Conservation (phyloP, 805 yeast species). For the Yarrowia sp. region DNA sequence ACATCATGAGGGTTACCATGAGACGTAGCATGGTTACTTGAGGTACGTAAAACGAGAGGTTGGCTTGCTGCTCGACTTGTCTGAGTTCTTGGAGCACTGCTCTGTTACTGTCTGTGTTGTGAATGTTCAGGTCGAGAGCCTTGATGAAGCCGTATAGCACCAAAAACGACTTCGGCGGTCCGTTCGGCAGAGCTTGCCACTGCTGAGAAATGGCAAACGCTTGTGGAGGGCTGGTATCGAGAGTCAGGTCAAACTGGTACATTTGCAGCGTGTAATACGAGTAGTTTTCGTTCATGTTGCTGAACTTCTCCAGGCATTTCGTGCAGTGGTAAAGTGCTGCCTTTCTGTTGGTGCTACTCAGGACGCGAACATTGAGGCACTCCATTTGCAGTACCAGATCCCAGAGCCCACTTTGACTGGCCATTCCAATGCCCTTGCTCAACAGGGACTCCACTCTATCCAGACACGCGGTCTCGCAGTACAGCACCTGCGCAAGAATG, state of each 20-base stretch:
- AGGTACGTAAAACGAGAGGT: conserved; percentile 20
- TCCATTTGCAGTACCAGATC: conserved; percentile 36
- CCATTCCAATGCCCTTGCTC: conserved; percentile 31
- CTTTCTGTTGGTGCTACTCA: conserved; percentile 12
- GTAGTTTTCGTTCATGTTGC: conserved; percentile 33
- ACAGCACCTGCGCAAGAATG: conserved; percentile 39
- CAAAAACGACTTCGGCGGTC: conserved; percentile 27
- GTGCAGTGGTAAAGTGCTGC: conserved; percentile 27
- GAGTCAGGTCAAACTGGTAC: conserved; percentile 26
- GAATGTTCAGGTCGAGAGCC: conserved; percentile 9
- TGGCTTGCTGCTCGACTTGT: conserved; percentile 6
- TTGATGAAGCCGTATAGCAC: conserved; percentile 18
- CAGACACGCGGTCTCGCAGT: conserved; percentile 38
- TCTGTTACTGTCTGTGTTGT: not conserved
- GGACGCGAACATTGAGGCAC: conserved; percentile 35
- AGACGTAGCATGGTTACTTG: conserved; percentile 29
- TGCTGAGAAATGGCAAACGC: conserved; percentile 21
- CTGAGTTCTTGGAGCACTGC: not conserved
- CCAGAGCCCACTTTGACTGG: conserved; percentile 27
- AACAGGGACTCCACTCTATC: conserved; percentile 31
- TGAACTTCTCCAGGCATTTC: conserved; percentile 6
- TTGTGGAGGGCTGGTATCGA: conserved; percentile 2
- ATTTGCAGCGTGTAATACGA: conserved; percentile 17
- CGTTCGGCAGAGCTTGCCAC: conserved; percentile 25
- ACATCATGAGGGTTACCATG: conserved; percentile 3